Evolutionary conservation across 768 basidiomycete genomes (phyloP).

Genomic region (Kwoniella dejecticola): DNA sequence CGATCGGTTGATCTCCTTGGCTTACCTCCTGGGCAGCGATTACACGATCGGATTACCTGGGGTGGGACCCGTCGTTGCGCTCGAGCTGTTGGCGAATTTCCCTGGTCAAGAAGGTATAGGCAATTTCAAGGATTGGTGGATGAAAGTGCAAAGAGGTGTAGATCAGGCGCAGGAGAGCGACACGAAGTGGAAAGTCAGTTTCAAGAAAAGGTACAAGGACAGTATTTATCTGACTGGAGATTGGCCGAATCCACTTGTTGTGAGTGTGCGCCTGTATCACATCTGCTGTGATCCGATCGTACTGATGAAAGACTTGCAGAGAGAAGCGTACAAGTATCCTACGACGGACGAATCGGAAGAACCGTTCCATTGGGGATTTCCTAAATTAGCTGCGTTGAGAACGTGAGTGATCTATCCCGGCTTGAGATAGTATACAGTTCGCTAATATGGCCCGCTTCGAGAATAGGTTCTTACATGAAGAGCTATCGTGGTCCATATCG

Average conservation of each 20-base stretch:
- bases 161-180: constrained; percentile 74
- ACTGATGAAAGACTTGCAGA: constrained; percentile 57
- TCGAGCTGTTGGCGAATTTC: constrained; percentile 93
- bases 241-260: constrained; percentile 93
- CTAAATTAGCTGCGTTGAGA: constrained; percentile 91
- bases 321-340: constrained; percentile 91
- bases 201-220: constrained; percentile 83
- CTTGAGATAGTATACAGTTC: not conserved
- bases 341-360: constrained; percentile 88
- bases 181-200: constrained; percentile 76
- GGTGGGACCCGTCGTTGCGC: constrained; percentile 91
- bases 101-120: constrained; percentile 79
- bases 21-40: constrained; percentile 93
- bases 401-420: constrained; percentile 60
- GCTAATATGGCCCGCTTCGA: not conserved
- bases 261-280: constrained; percentile 55
- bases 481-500: constrained; percentile 75
- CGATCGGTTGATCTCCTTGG: constrained; percentile 81
- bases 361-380: constrained; percentile 93
- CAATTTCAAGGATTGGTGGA: constrained; percentile 93
- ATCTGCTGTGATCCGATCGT: not conserved
- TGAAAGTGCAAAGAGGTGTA: constrained; percentile 82
- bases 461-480: constrained; percentile 69
- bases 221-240: constrained; percentile 74
- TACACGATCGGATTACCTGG: constrained; percentile 91